A percentile compares a stretch with the other conserved stretches of the same genome.
phyloP scores from a whole-genome alignment of 306 rosid genomes.

The Citrullus colocynthis region DNA sequence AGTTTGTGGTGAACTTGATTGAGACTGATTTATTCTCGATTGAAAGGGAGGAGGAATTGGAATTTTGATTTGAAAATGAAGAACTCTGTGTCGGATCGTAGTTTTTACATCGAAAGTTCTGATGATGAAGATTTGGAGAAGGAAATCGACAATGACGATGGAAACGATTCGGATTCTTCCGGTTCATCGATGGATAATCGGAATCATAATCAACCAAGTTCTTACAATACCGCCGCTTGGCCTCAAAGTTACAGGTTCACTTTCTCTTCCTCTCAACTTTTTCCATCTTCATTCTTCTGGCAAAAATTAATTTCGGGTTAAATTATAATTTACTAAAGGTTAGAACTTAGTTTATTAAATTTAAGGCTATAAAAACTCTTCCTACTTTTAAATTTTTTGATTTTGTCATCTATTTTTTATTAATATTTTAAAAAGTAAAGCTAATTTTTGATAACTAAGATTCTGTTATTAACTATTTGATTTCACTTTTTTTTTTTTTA shows the following conservation, averaged over 20 bases:
- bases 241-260: slow-evolving; percentile 93
- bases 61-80: slow-evolving; percentile 32
- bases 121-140: slow-evolving; percentile 60
- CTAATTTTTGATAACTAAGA: no score
- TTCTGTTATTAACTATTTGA: no score
- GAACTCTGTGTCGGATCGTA: slow-evolving; percentile 62
- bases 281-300: background rate
- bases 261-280: background rate
- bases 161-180: slow-evolving; percentile 73
- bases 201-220: slow-evolving; percentile 47
- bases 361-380: no score
- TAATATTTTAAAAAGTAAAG: no score
- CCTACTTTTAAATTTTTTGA: no score
- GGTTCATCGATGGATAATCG: slow-evolving; percentile 37
- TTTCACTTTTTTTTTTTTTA: no score
- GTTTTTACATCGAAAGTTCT: slow-evolving; percentile 70
- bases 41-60: background rate
- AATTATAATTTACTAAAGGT: no score
- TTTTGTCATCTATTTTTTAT: no score
- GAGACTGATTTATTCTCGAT: background rate
- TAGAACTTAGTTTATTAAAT: no score
- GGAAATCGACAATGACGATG: slow-evolving; percentile 40
- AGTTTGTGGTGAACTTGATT: background rate
- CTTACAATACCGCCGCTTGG: slow-evolving; percentile 64
- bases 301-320: no score